Conservation (phyloP, 1,284 basidiomycete genomes). For the Rhodotorula sp. region DNA sequence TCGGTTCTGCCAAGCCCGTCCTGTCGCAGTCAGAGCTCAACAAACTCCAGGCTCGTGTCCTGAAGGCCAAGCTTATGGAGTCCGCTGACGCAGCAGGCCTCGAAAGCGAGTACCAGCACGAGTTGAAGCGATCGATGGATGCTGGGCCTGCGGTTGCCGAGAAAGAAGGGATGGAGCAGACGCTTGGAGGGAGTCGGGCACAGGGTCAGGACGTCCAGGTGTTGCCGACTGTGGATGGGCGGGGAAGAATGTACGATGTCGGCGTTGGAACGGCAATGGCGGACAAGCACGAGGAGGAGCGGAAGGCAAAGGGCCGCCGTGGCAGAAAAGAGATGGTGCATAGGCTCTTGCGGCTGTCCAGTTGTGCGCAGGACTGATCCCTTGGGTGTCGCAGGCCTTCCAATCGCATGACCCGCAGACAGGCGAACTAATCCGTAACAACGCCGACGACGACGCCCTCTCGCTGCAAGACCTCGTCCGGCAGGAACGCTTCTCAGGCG, state of each 20-base stretch:
- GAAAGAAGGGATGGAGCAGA: conserved; percentile 36
- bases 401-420: conserved; percentile 85
- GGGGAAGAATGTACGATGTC: conserved; percentile 85
- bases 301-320: conserved; percentile 63
- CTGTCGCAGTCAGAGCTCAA: conserved; percentile 66
- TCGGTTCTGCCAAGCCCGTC: conserved; percentile 40
- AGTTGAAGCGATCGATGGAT: conserved; percentile 54
- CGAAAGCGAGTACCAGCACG: conserved; percentile 77
- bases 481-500: conserved; percentile 85
- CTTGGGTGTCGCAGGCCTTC: conserved; percentile 56
- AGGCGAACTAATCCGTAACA: conserved; percentile 73
- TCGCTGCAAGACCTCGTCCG: conserved; percentile 88
- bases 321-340: conserved; percentile 69
- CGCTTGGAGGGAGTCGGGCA: conserved; percentile 29
- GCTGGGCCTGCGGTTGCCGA: conserved; percentile 9
- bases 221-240: conserved; percentile 82
- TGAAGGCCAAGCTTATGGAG: conserved; percentile 83
- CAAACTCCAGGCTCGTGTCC: conserved; percentile 85
- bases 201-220: conserved; percentile 64
- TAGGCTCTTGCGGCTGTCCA: too few species aligned
- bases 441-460: conserved; percentile 82
- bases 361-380: too few species aligned
- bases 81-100: conserved; percentile 63
- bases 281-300: conserved; percentile 53
- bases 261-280: conserved; percentile 60